Evolutionary conservation across 192 early-diverging fungal genomes (phyloP), one percentile per base, ranked within the genome.

Genomic region (Umbelopsis isabellina): DNA sequence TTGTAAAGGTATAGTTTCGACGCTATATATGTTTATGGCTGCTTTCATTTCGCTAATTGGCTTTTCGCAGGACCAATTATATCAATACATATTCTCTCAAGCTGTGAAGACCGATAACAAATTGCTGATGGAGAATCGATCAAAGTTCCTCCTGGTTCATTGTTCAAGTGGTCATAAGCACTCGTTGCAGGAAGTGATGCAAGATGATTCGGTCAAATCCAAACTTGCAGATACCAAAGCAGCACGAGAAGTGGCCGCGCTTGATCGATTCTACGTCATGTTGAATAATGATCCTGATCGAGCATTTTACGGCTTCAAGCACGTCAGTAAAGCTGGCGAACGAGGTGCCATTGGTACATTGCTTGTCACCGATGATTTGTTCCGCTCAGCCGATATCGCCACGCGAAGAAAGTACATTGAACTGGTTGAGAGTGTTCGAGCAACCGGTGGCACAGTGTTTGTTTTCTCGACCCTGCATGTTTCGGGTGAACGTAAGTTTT

Each of bases 101-200:
- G 95, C 98, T 2, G 83, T 93, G 68, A 91, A 88, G 79, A 86
- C 87, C 27, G 93, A 97, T 41, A 92, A 92, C 75, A 95, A 93
- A 73, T 49, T 72, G 5, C 76, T 97, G 6, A 75, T 99, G 49
- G 93, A 94, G 44, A 96, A 96, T 82, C 85, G 88, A 70, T 71
- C 86, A 71, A 99, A 98, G 67, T 92, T 99, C 65, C 65, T 98
- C 33, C 80, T 90, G 20, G 91, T 98, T 7, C 94, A 98, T 75
- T 94, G 93, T 73, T 97, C 96, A 6, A 94, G 91, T 20, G 98
- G 96, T 2, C 96, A 98, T 82, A 98, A 97, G 75, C 94, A 97
- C 76, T 91, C 98, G n/a, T 74, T 99, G 9, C 85, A 89, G 49
- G 98, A 99, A 79, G 92, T 97, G 1, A 91, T 99, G 82, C 88